Conservation (phyloP, 305 asterid species). For the Fraxinus baroniana region DNA sequence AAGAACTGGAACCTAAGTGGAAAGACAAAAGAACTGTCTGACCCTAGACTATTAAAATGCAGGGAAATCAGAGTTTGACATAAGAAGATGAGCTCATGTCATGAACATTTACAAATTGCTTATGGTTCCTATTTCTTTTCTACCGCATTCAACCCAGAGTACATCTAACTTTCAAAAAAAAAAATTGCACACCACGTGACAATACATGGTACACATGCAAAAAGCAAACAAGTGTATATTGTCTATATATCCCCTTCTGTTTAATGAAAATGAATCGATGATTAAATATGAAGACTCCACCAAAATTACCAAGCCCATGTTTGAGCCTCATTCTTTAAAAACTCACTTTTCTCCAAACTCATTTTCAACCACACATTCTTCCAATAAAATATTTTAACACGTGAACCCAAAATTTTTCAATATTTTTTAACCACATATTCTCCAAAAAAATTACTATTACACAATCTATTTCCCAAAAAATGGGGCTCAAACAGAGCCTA, state of each 20-base stretch:
- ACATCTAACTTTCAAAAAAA: not conserved
- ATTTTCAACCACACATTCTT: too few species aligned
- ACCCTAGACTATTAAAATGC: not conserved
- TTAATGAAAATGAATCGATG: not conserved
- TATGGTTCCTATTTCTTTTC: not conserved
- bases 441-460: too few species aligned
- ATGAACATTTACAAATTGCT: not conserved
- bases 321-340: too few species aligned
- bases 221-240: not conserved
- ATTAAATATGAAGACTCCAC: not conserved
- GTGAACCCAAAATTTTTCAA: too few species aligned
- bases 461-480: too few species aligned
- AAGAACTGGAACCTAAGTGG: conserved; percentile 2
- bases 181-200: not conserved
- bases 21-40: not conserved
- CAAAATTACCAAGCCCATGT: not conserved
- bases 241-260: not conserved
- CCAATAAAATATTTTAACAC: too few species aligned
- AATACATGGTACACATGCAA: not conserved
- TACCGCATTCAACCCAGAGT: not conserved
- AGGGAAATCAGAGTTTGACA: not conserved
- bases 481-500: too few species aligned
- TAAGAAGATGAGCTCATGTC: not conserved
- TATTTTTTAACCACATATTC: too few species aligned
- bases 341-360: too few species aligned